Base-by-base conservation (phyloP, 257 asterid genomes). In the Jacaranda copaia region DNA sequence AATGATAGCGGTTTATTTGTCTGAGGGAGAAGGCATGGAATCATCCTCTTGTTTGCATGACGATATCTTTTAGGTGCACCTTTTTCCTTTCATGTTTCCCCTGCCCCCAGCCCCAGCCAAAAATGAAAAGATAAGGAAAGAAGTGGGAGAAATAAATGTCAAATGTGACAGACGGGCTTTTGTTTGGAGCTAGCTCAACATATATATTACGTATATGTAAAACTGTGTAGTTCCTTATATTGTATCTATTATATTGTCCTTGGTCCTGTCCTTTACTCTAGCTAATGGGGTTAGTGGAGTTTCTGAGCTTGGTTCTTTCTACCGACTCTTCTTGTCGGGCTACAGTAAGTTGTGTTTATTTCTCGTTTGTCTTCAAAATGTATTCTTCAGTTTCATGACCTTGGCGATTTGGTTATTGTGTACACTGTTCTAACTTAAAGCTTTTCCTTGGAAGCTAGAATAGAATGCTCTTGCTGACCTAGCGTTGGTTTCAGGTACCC, bases 401-500 rank as follows among this genome's bases (percentile, higher is more conserved):
- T 25, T 25, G 32, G 32, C 32, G 2, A 25, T 2, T 25, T 25
- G 32, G 32, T 25, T 25, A 46, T 48, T 42, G 43, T 70, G 6
- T 45, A 14, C 11, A 9, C 58, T 52, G 11, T 77, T 56, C 55
- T 19, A 15, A 18, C 20, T 40, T 70, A 20, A 16, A 38, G 49
- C 35, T 72, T 25, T 53, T 63, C 60, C 76, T 39, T 72, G 60
- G 35, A 19, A 55, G 38, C 5, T n/a, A 38, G 42, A 55, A 8
- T 42, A 35, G 12, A 5, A 55, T 63, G 52, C 69, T 79, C 73
- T 43, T 64, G 70, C 76, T 79, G 74, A 80, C 72, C 80, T 66
- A 49, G 35, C 32, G 32, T 25, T 25, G 1, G 32, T 25, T 25
- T 25, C 75, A 96, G 99, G 95, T 96, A 62, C 99, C 99, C 40